Evolutionary conservation across 805 yeast genomes (phyloP).

Genomic region (Ogataea paraovalis): DNA sequence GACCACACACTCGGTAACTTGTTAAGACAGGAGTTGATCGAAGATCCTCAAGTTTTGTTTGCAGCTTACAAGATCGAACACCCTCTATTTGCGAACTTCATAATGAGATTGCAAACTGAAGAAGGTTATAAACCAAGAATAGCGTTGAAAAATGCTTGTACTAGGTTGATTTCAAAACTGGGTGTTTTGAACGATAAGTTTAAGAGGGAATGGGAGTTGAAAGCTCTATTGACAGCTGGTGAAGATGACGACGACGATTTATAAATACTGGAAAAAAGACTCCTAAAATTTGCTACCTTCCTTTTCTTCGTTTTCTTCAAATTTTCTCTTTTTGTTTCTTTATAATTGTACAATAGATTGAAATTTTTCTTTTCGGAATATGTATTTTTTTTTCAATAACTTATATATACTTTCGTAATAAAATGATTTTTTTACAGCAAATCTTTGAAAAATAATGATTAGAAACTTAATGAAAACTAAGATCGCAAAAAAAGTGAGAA

Average conservation of each 20-base stretch:
- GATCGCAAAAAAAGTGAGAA: neutral
- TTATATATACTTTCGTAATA: neutral
- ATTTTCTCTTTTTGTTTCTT: neutral
- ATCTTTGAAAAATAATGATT: too few species aligned
- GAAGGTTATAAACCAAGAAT: conserved; percentile 91
- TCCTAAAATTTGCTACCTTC: neutral
- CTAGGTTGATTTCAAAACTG: conserved; percentile 74
- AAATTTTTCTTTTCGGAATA: neutral
- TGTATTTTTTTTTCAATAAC: neutral
- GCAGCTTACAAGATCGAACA: conserved; percentile 98
- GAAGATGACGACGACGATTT: conserved; percentile 42
- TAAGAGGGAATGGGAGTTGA: conserved; percentile 89
- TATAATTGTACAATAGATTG: neutral
- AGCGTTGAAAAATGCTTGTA: conserved; percentile 88
- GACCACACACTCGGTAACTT: conserved; percentile 96
- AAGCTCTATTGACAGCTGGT: conserved; percentile 59
- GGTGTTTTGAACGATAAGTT: conserved; percentile 72
- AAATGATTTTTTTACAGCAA: too few species aligned
- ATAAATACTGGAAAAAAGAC: conserved; percentile 2
- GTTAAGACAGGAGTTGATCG: conserved; percentile 77
- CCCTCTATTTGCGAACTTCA: conserved; percentile 92
- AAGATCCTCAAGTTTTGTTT: conserved; percentile 85
- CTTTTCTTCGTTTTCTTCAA: neutral
- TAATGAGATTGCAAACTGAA: conserved; percentile 92
- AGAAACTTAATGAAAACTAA: neutral